A percentile compares a stretch with the other conserved stretches of the same genome.
Conservation (phyloP, 176 grass and related monocot species). For the Triticum dicoccoides region DNA sequence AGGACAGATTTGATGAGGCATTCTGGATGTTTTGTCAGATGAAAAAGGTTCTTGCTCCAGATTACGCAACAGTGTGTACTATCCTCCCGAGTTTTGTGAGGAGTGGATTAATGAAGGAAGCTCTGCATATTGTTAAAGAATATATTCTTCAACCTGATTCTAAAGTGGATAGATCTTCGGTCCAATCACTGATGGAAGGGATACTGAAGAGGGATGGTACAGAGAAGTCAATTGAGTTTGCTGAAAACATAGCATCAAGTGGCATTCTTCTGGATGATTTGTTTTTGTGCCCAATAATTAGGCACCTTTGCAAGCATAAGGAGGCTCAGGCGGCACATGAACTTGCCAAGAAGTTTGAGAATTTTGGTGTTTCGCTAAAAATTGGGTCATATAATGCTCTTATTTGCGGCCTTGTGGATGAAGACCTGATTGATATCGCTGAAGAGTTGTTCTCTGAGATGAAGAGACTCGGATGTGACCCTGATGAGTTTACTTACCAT, state of each 20-base stretch:
- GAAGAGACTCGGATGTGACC: slow-evolving; percentile 55
- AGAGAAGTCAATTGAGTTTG: slow-evolving; percentile 68
- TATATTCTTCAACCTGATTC: slow-evolving; percentile 49
- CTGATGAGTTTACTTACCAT: slow-evolving; percentile 83
- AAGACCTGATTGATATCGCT: slow-evolving; percentile 48
- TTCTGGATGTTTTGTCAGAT: slow-evolving; percentile 86
- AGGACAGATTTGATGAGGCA: slow-evolving; percentile 64
- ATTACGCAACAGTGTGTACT: slow-evolving; percentile 79
- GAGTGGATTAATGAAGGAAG: slow-evolving; percentile 68
- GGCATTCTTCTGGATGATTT: slow-evolving; percentile 59
- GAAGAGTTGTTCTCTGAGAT: slow-evolving; percentile 72
- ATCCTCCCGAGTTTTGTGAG: slow-evolving; percentile 73
- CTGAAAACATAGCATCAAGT: slow-evolving; percentile 46
- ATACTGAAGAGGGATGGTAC: slow-evolving; percentile 76
- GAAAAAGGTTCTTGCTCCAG: slow-evolving; percentile 81
- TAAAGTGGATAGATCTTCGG: slow-evolving; percentile 50
- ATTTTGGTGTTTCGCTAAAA: slow-evolving; percentile 52
- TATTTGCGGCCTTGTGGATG: slow-evolving; percentile 73
- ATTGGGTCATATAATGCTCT: slow-evolving; percentile 72
- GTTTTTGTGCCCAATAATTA: slow-evolving; percentile 87
- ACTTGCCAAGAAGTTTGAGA: slow-evolving; percentile 62
- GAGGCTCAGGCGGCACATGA: slow-evolving; percentile 60
- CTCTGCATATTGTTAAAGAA: slow-evolving; percentile 52
- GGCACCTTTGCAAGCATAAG: slow-evolving; percentile 72
- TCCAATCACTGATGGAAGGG: slow-evolving; percentile 67